Base-by-base conservation (phyloP, 129 eudicot genomes). In the Flaveria sonorensis region DNA sequence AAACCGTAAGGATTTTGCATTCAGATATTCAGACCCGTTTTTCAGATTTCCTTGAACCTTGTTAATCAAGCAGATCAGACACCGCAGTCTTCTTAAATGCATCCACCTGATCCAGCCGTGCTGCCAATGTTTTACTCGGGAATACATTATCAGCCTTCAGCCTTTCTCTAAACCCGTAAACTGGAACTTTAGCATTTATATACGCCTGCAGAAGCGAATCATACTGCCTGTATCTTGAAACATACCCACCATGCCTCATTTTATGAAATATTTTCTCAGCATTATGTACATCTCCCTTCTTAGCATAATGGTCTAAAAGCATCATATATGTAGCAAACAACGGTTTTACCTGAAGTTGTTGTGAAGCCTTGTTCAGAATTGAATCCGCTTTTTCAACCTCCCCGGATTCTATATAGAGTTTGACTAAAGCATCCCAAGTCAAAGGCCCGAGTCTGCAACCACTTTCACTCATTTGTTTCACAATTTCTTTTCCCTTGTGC, bases 351-450 rank as follows among this genome's bases (percentile, higher is more conserved):
- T 24, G 73, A 40, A 30, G 88, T 70, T 83, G 65, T 30, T 77
- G 80, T 0, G 75, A 56, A 10, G 87, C 96, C 80, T 85, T 91
- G 12, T 74, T 84, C 77, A 94, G 57, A 14, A 91, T 13, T 3
- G 90, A 75, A 61, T 86, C 96, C 21, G 99, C 97, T 26, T 89
- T 94, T 71, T 91, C 93, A 43, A 94, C 77, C 72, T 91, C 97
- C 1, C 99, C 99, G 14, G 88, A 80, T 36, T 84, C 90, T 8
- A 88, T 70, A 53, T 89, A 86, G 1, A 94, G 90, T 82, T 78
- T 89, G 68, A 94, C 89, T 23, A 94, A 77, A 16, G 90, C 90
- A 53, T 94, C 97, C 89, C 90, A 91, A 10, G 92, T 84, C 47
- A 73, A 71, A 1, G 99, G 97, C 6, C 92, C 96, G 2, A 86